A percentile compares a stretch with the other conserved stretches of the same genome.
phyloP scores from a whole-genome alignment of 257 asterid genomes.

The Solanum arcanum region DNA sequence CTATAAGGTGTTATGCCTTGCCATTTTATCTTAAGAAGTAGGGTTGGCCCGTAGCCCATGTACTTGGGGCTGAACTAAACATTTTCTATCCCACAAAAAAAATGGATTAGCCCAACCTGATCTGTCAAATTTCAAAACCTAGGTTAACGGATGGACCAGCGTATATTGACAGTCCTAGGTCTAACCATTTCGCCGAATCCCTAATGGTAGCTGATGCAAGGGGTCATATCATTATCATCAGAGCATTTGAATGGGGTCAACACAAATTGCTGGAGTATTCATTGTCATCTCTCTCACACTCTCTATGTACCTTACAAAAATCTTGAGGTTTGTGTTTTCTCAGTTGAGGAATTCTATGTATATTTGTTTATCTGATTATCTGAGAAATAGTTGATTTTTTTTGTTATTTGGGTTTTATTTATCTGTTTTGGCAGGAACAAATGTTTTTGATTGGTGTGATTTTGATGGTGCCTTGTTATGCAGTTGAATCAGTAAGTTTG shows the following conservation, averaged over 20 bases:
- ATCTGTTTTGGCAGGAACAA: conserved; percentile 54
- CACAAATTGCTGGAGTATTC: conserved; percentile 61
- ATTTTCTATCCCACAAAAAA: no score
- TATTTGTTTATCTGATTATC: not conserved
- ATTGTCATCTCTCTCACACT: conserved; percentile 23
- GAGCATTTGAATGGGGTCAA: conserved; percentile 13
- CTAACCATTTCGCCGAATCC: no score
- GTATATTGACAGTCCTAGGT: no score
- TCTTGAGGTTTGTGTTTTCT: conserved; percentile 51
- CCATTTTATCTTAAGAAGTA: no score
- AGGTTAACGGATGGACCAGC: no score
- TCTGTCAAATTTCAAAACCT: no score
- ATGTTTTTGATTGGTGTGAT: conserved; percentile 86
- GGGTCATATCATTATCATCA: not conserved
- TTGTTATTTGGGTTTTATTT: not conserved
- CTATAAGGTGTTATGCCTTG: no score
- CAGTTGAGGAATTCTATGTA: not conserved
- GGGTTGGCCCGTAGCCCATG: no score
- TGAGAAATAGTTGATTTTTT: not conserved
- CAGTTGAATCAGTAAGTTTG: conserved; percentile 74
- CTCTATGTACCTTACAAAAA: conserved; percentile 43
- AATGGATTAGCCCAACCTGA: no score
- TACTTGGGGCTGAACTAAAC: no score
- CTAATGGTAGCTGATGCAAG: not conserved
- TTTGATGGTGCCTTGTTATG: conserved; percentile 89